Evolutionary conservation across 345 rosid genomes (phyloP), one percentile per base, ranked within the genome.

Genomic region (Erodium maritimum): DNA sequence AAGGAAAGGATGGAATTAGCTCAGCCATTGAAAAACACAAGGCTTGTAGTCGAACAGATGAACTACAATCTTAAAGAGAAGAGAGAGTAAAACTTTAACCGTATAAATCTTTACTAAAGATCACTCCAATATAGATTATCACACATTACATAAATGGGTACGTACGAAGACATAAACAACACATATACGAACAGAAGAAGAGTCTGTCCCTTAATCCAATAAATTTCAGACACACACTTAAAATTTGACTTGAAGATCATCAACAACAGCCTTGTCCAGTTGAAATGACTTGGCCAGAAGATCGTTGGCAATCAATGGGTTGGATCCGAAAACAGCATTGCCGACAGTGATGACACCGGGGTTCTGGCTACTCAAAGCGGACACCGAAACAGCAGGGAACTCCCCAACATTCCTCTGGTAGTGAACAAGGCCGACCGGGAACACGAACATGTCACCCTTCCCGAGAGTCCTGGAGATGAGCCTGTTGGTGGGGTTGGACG

Each of bases 211-310:
- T 7, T 25, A 25, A 25, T 25, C 33, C 33, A 25, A 25, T 25
- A n/a, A n/a, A n/a, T n/a, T n/a, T n/a, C n/a, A n/a, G 33, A 25
- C 7, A 7, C 11, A 25, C 21, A 9, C 0, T 23, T 45, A 59
- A 60, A 61, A 61, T 54, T 19, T 61, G 1, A 60, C 52, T 61
- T 56, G 65, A 19, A 56, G 37, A 5, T 21, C 34, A 52, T 33
- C 68, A 20, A 69, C 19, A 0, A 57, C 46, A 5, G 62, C 16
- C 67, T 63, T 56, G 22, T 69, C 74, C 19, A 60, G 46, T 48
- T 63, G 71, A n/a, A 74, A 67, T 16, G 71, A 71, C 69, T 21
- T 74, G 33, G 69, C 66, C 2, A 69, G 69, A 58, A 63, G 20
- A 42, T 69, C 69, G 17, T 21, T 18, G 6, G 57, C 22, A 21